Evolutionary conservation across 805 yeast species (phyloP), one percentile per base, ranked within the genome.

Genomic region (Helenozyma baotianmanensis): DNA sequence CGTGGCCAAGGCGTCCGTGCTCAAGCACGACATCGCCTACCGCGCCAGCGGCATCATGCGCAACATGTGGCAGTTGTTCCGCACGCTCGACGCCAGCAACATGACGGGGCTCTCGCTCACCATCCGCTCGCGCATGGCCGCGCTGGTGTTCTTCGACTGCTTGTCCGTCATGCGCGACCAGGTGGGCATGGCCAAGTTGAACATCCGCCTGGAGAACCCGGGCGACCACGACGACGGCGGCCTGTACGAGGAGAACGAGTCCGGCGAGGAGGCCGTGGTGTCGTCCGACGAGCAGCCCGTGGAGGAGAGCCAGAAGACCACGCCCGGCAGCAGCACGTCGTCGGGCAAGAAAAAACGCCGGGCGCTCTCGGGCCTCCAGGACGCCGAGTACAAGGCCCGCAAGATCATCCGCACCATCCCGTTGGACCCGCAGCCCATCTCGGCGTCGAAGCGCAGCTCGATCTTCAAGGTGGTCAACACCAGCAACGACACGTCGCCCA

Each of bases 11-110:
- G 94, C 96, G 0, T 86, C 96, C 0, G 81, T 90, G 18, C 66
- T 86, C 47, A 87, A 87, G 48, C 92, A 89, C 59, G 98, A 90
- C 53, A 80, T 92, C 70, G 86, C 97, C 0, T 86, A 85, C 54
- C 73, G 97, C 44, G 84, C 95, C 0, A 80, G 95, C 28, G 96
- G 96, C 7, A 87, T 92, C 38, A 86, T 92, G 92, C 75, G 83
- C 50, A 88, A 88, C 51, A 80, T 88, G 67, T 90, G 98, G 98
- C 85, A 82, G 39, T 68, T 88, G 38, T 84, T 84, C 57, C 74
- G 81, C 31, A 71, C 81, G 4, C 62, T 88, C 45, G 75, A 78
- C 42, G 80, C 75, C 25, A 76, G 73, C 40, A 56, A 57, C n/a
- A 45, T 53, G 36, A 56, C 60, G 8, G 54, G 56, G 11, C 52